These are phyloP conservation scores for Emmonsiellopsis sp. DNA, from an alignment of 2,329 filamentous ascomycete species.

Conservation along the genomic window DNA sequence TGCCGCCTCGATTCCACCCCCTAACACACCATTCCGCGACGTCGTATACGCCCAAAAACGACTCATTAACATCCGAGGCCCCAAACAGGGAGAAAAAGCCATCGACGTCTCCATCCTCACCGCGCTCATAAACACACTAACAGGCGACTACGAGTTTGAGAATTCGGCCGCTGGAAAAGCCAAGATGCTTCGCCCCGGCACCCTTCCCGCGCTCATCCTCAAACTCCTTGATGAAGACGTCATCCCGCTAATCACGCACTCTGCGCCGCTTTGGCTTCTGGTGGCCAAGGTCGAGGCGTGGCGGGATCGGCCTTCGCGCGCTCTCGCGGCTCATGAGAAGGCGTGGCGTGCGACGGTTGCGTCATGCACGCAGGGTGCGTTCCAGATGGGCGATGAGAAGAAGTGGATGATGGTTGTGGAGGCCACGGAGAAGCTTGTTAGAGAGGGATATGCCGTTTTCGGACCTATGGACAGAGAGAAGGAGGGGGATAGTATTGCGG, in stretches of 20 bases:
- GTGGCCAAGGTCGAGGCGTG: conserved; percentile 65
- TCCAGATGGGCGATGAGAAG: conserved; percentile 47
- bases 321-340: conserved; percentile 78
- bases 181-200: conserved; percentile 44
- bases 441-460: conserved; percentile 70
- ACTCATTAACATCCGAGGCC: conserved; percentile 63
- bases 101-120: conserved; percentile 67
- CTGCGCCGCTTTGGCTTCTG: conserved; percentile 67
- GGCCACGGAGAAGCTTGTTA: conserved; percentile 69
- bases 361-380: conserved; percentile 35
- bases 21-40: conserved; percentile 56
- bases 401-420: conserved; percentile 66
- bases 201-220: conserved; percentile 43
- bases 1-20: conserved; percentile 65
- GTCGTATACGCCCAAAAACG: conserved; percentile 66
- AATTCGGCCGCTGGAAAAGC: conserved; percentile 21
- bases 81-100: conserved; percentile 61
- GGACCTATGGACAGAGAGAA: conserved; percentile 49
- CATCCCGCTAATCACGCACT: conserved; percentile 73
- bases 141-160: conserved; percentile 39
- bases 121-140: conserved; percentile 62
- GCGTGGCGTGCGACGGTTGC: conserved; percentile 66
- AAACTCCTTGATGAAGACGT: conserved; percentile 66
- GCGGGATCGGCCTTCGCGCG: conserved; percentile 59
- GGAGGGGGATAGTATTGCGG: conserved; percentile 39